A percentile compares a stretch with the other conserved stretches of the same genome.
Conservation (phyloP, 2,329 filamentous ascomycete species). For the Cadophora malorum region DNA sequence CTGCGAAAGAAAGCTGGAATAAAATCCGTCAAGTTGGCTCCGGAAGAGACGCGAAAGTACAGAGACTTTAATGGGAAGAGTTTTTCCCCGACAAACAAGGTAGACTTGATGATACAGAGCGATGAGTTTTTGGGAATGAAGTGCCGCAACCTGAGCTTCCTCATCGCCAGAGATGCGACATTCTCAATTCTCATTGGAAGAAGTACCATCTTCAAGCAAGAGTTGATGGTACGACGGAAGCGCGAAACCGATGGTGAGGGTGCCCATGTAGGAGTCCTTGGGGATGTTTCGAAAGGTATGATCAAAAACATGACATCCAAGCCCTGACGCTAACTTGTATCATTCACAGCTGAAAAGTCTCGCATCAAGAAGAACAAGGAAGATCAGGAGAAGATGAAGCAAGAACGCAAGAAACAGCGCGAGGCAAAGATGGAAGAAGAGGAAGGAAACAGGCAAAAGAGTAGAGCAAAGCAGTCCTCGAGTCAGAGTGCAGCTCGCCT, state of each 20-base stretch:
- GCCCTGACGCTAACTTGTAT: not conserved
- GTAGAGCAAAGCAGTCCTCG: not conserved
- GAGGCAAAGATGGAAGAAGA: not conserved
- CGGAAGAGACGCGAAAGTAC: not conserved
- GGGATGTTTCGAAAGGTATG: not conserved
- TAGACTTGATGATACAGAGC: not conserved
- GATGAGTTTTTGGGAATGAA: not conserved
- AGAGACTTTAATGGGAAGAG: conserved; percentile 1
- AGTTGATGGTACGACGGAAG: not conserved
- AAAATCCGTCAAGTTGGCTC: not conserved
- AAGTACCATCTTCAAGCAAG: not conserved
- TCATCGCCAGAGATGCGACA: not conserved
- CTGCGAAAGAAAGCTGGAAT: not conserved
- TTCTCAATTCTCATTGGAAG: not conserved
- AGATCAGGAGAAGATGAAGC: not conserved
- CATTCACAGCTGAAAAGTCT: not conserved
- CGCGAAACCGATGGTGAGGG: not conserved
- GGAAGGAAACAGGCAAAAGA: not conserved
- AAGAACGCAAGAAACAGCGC: conserved; percentile 1
- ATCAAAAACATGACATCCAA: not conserved
- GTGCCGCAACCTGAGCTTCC: not conserved
- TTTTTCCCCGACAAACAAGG: not conserved
- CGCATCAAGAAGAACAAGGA: not conserved
- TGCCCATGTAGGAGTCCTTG: not conserved
- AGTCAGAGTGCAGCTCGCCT: not conserved